phyloP scores from a whole-genome alignment of 2,329 filamentous ascomycete species.

The Fusarium pseudocircinatum region DNA sequence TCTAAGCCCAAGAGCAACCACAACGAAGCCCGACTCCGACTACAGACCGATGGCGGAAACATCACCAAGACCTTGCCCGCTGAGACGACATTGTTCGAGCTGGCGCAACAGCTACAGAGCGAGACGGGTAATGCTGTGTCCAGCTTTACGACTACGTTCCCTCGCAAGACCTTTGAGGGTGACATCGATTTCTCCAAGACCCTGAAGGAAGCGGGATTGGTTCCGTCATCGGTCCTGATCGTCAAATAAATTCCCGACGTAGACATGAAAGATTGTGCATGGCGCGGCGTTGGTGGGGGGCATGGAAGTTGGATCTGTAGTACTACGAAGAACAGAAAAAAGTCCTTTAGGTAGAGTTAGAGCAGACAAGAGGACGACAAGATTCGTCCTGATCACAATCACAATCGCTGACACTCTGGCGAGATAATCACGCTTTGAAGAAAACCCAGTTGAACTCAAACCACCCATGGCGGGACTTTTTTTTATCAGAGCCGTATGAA shows the following conservation, averaged over 20 bases:
- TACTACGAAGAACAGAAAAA: slow-evolving; percentile 5
- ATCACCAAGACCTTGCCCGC: slow-evolving; percentile 88
- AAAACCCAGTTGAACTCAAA: slow-evolving; percentile 40
- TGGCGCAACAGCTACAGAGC: slow-evolving; percentile 77
- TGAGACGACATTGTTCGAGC: slow-evolving; percentile 92
- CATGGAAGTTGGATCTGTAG: background rate
- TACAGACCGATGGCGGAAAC: slow-evolving; percentile 79
- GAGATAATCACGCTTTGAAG: slow-evolving; percentile 23
- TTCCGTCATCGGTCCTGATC: slow-evolving; percentile 90
- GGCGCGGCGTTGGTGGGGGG: slow-evolving; percentile 34
- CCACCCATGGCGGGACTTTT: slow-evolving; percentile 48
- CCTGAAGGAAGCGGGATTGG: slow-evolving; percentile 88
- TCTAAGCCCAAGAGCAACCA: slow-evolving; percentile 75
- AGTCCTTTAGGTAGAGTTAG: slow-evolving; percentile 20
- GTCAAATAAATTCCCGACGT: slow-evolving; percentile 61
- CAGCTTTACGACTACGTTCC: slow-evolving; percentile 88
- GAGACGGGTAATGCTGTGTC: slow-evolving; percentile 77
- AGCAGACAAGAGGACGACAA: background rate
- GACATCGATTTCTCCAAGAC: slow-evolving; percentile 85
- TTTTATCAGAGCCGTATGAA: slow-evolving; percentile 52
- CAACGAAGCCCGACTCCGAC: slow-evolving; percentile 80
- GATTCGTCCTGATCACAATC: background rate
- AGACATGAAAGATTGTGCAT: slow-evolving; percentile 25
- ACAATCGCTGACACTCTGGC: background rate
- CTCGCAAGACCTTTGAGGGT: slow-evolving; percentile 79